Evolutionary conservation across 1,284 basidiomycete genomes (phyloP).

Genomic region (Phylloboletellus chloephorus): DNA sequence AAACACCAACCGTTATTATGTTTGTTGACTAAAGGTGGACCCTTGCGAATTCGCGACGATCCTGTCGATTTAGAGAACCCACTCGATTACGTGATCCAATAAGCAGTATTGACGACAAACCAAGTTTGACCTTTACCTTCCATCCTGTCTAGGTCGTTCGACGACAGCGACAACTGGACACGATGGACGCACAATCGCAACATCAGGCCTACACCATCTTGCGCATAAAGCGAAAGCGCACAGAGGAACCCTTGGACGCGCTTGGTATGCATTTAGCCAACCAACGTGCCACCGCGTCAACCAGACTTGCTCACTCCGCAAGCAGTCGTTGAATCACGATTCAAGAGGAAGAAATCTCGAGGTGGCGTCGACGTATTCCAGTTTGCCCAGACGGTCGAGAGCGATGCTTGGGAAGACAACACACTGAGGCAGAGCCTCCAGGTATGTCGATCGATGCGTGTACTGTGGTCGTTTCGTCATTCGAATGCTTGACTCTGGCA

Average conservation of each 20-base stretch:
- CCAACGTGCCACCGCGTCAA: slow-evolving; percentile 6
- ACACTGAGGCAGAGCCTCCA: slow-evolving; percentile 53
- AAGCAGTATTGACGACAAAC: not conserved
- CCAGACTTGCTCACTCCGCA: slow-evolving; percentile 17
- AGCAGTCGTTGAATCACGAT: slow-evolving; percentile 58
- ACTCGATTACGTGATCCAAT: slow-evolving; percentile 16
- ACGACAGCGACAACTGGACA: slow-evolving; percentile 3
- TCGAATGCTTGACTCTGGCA: not conserved
- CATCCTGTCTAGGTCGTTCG: not conserved
- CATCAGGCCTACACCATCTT: slow-evolving; percentile 58
- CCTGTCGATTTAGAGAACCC: not conserved
- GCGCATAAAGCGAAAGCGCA: slow-evolving; percentile 73
- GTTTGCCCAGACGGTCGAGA: slow-evolving; percentile 73
- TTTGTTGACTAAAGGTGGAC: not conserved
- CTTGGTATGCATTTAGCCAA: slow-evolving; percentile 44
- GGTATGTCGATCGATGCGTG: slow-evolving; percentile 33
- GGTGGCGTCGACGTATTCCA: slow-evolving; percentile 63
- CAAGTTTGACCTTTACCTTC: not conserved
- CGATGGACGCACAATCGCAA: slow-evolving; percentile 19
- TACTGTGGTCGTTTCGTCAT: not conserved
- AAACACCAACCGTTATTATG: not conserved
- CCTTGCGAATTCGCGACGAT: not conserved
- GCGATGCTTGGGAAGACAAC: slow-evolving; percentile 59
- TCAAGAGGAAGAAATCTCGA: slow-evolving; percentile 55
- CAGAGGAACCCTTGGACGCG: slow-evolving; percentile 73